Evolutionary conservation across 257 asterid species (phyloP).

Genomic region (Capsicum chinense): DNA sequence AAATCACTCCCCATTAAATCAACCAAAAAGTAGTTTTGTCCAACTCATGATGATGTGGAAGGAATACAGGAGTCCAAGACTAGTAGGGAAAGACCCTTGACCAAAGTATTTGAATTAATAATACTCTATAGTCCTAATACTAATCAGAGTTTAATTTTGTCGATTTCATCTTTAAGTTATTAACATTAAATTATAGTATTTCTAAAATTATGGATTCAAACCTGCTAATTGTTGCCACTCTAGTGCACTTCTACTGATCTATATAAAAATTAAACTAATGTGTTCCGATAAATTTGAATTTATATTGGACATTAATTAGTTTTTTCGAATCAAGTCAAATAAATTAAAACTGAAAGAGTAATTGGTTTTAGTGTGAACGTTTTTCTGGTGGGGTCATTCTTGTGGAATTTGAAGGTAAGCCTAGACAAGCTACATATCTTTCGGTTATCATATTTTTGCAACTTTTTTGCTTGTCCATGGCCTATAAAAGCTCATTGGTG

Average conservation of each 20-base stretch:
- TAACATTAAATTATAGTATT: background rate
- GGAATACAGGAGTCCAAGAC: slow-evolving; percentile 32
- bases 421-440: slow-evolving; percentile 46
- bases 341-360: background rate
- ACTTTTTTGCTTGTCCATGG: slow-evolving; percentile 30
- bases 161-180: background rate
- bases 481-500: slow-evolving; percentile 41
- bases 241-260: background rate
- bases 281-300: background rate
- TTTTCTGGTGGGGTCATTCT: slow-evolving; percentile 39
- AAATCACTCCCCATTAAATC: slow-evolving; percentile 34
- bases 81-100: slow-evolving; percentile 19
- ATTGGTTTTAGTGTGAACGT: slow-evolving; percentile 45
- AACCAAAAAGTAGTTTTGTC: slow-evolving; percentile 44
- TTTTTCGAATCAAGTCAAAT: background rate
- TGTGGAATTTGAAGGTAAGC: slow-evolving; percentile 49
- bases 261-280: background rate
- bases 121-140: background rate
- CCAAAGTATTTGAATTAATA: background rate
- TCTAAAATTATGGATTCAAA: background rate
- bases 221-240: background rate
- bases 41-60: slow-evolving; percentile 58
- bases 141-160: background rate
- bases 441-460: slow-evolving; percentile 40
- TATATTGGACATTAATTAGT: background rate